Evolutionary conservation across 192 early-diverging fungal genomes (phyloP), one percentile per base, ranked within the genome.

Genomic region (Coemansia sp.): DNA sequence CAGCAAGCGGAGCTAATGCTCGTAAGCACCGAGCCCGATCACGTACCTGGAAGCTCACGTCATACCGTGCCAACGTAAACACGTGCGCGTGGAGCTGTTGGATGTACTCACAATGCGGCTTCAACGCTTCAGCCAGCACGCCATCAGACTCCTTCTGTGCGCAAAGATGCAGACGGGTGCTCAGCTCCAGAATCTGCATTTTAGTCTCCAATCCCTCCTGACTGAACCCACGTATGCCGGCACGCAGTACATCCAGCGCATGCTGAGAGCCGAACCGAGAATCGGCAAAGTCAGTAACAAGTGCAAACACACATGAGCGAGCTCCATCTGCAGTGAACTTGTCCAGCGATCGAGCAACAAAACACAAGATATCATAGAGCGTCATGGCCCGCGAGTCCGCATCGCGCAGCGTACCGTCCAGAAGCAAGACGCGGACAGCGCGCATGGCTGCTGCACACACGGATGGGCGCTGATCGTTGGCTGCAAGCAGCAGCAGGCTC

Each of bases 61-160:
- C 97, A 60, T 87, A 96, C n/a, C 89, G 74, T 2, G 94, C 93
- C 54, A 99, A 69, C 36, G 92, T 85, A 41, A 94, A 83, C 26
- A 92, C 62, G 69, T 94, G 92, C 40, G 86, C 79, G 37, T 87
- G 82, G 16, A 93, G 56, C 0, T 72, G 62, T 5, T 56, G 55
- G 18, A 71, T n/a, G 11, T 18, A 38, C 40, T 56, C 43, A 3
- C 26, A 8, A 26, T 64, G 46, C 26, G 32, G 42, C 46, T 18
- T 28, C 47, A 66, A 48, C 28, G 34, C 55, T 21, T 26, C 39
- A 5, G 32, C 53, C 28, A 68, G 39, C 14, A 40, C 20, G 1
- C 28, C 61, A 11, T 44, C 47, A 15, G 39, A 26, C 17, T 16
- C 47, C 43, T 43, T 26, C 23, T 26, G 43, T 11, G 23, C 43